phyloP scores from a whole-genome alignment of 225 moss, liverwort and hornwort species.

The Antitrichia curtipendula region DNA sequence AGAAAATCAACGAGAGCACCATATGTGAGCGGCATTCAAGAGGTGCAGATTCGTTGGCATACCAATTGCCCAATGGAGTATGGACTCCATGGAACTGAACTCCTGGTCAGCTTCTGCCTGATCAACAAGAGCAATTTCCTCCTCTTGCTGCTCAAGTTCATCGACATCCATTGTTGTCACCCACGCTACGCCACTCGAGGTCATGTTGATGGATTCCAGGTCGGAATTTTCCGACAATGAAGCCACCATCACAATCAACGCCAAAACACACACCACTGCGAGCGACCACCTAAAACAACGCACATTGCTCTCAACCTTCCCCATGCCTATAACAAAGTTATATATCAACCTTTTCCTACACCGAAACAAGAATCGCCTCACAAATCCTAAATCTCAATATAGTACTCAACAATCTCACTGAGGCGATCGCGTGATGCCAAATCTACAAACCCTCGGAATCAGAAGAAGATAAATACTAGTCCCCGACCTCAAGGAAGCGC shows the following conservation, averaged over 20 bases:
- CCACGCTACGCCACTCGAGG: slow-evolving; percentile 56
- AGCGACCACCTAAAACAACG: not conserved
- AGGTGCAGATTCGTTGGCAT: not conserved
- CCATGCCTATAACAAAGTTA: not conserved
- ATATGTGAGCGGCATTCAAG: not conserved
- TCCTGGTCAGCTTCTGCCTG: slow-evolving; percentile 32
- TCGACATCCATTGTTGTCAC: slow-evolving; percentile 64
- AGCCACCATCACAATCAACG: slow-evolving; percentile 8
- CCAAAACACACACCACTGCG: slow-evolving; percentile 8
- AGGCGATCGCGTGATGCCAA: not conserved
- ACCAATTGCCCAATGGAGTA: slow-evolving; percentile 97
- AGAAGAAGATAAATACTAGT: not conserved
- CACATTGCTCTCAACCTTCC: not conserved
- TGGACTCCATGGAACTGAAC: slow-evolving; percentile 72
- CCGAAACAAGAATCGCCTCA: not conserved
- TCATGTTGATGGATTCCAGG: slow-evolving; percentile 41
- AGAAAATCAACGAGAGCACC: not conserved
- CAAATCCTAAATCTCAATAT: not conserved
- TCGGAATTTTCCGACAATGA: slow-evolving; percentile 16
- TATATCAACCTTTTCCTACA: not conserved
- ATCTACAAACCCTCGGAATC: not conserved
- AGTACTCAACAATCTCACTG: not conserved
- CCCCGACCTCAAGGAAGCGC: not conserved
- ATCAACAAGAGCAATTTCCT: slow-evolving; percentile 17
- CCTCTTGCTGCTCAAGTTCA: slow-evolving; percentile 34